phyloP scores from a whole-genome alignment of 176 grass and related monocot genomes.

The Otatea glauca region DNA sequence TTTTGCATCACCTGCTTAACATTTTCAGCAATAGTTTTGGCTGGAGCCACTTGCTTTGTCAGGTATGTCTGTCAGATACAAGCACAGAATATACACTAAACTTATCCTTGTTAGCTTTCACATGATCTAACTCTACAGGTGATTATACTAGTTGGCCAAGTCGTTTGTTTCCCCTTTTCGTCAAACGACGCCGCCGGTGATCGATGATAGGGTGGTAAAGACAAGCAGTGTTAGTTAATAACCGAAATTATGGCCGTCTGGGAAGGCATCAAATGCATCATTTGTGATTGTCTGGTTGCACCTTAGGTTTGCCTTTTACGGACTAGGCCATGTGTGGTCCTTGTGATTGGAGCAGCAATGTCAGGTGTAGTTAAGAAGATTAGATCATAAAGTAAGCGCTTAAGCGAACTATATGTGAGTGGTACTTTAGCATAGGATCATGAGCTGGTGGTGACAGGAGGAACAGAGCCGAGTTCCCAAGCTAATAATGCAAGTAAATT shows the following conservation, averaged over 20 bases:
- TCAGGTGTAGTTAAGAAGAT: slow-evolving; percentile 15
- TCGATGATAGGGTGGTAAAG: slow-evolving; percentile 32
- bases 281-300: slow-evolving; percentile 33
- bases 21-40: slow-evolving; percentile 40
- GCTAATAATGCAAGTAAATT: slow-evolving; percentile 43
- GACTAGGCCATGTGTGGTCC: background rate
- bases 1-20: slow-evolving; percentile 37
- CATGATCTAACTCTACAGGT: slow-evolving; percentile 26
- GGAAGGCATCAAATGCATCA: background rate
- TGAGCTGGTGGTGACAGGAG: slow-evolving; percentile 39
- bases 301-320: slow-evolving; percentile 26
- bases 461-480: slow-evolving; percentile 11
- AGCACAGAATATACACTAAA: slow-evolving; percentile 3
- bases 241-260: slow-evolving; percentile 27
- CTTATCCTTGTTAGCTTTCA: slow-evolving; percentile 27
- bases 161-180: slow-evolving; percentile 35
- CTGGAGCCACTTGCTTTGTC: slow-evolving; percentile 35
- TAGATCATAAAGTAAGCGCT: slow-evolving; percentile 28
- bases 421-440: slow-evolving; percentile 19
- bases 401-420: background rate
- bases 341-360: slow-evolving; percentile 23
- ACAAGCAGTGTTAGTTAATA: slow-evolving; percentile 27
- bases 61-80: slow-evolving; percentile 35
- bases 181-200: slow-evolving; percentile 37
- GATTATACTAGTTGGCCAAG: slow-evolving; percentile 13